Percentiles rank a stretch among this genome's conserved stretches.
These are phyloP conservation scores for Oemleria cerasiformis DNA, from an alignment of 306 rosid genomes.

Conservation along the genomic window DNA sequence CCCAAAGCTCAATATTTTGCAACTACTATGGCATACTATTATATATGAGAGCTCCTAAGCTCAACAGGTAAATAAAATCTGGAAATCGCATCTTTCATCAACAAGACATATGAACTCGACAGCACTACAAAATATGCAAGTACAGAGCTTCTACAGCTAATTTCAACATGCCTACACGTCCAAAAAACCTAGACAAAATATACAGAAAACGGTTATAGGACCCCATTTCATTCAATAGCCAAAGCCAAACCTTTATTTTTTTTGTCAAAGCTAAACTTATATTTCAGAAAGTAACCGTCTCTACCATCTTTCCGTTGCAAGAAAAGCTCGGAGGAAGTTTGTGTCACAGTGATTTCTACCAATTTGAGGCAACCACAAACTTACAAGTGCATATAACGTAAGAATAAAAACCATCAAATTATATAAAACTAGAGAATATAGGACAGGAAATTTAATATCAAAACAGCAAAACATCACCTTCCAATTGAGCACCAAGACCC, in stretches of 20 bases:
- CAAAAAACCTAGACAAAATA: neutral
- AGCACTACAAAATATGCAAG: neutral
- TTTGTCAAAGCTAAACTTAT: neutral
- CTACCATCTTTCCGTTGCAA: neutral
- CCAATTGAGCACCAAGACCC: conserved; percentile 92
- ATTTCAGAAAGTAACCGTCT: neutral
- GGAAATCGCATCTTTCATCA: neutral
- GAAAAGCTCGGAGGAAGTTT: neutral
- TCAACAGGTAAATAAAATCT: neutral
- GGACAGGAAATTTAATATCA: neutral
- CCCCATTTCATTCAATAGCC: neutral
- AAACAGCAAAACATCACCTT: conserved; percentile 45
- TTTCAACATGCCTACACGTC: neutral
- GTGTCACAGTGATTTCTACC: neutral
- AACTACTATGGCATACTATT: neutral
- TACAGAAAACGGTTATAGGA: neutral
- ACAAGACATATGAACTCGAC: too few species aligned
- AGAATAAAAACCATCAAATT: neutral
- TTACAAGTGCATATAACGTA: neutral
- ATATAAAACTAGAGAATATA: neutral
- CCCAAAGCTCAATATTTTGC: neutral
- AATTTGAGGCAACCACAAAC: neutral
- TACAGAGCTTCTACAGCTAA: neutral
- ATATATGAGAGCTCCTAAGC: neutral
- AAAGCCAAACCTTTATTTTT: neutral